Evolutionary conservation across 1,139 yeast genomes (phyloP), one percentile per base, ranked within the genome.

Genomic region (Hansenula lynferdii): DNA sequence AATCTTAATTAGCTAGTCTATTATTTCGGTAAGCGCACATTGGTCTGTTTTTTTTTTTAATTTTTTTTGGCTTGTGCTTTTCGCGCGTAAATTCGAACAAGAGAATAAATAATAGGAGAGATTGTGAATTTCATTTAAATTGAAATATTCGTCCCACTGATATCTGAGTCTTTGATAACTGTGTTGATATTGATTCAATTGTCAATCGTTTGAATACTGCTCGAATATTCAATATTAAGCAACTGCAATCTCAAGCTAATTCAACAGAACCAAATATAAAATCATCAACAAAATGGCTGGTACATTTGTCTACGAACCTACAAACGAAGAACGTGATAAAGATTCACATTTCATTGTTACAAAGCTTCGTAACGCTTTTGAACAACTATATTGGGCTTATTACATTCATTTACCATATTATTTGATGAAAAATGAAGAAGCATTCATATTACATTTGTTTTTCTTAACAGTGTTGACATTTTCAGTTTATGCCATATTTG

Each of bases 361-460:
- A 12, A 40, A 38, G 27, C 25, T 48, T 23, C 45, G 42, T 38
- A 43, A 53, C 27, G 41, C 50, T 17, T 41, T 55, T 12, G 48
- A 47, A 20, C 54, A 49, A 28, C 39, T 62, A 16, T 65, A 62
- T 42, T 66, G 71, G 71, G 62, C 59, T 36, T 66, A 66, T 43
- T 65, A 65, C 39, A 57, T 65, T 22, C 69, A 66, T 45, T 45
- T 65, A 34, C 71, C 71, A 22, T 65, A 58, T 45, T 65, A 65
- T 41, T 42, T 65, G 36, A 62, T 66, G 69, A 64, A 67, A 21
- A 46, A 58, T 8, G 58, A 57, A 36, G 70, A 66, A 40, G 65
- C 70, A 4, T 61, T 62, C 34, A 42, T 59, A n/a, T 42, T 64
- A 16, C 69, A 64, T 42, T 41, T 53, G 5, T 58, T 62, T 39